Conservation (phyloP, 2,329 filamentous ascomycete species). For the Anisogramma anomala region DNA sequence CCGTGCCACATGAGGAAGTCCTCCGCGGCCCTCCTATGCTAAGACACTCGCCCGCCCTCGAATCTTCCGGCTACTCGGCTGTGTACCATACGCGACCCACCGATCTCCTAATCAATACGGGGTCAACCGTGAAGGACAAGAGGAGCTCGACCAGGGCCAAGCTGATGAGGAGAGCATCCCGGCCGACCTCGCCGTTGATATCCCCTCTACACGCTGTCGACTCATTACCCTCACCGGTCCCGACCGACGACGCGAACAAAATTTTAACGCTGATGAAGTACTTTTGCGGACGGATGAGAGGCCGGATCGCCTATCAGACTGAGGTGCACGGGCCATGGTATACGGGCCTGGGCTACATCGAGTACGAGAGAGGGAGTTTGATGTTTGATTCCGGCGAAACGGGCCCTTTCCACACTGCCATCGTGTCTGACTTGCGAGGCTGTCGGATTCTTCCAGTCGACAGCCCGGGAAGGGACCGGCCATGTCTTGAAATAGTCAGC, state of each 20-base stretch:
- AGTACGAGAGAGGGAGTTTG: constrained; percentile 62
- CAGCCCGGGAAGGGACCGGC: constrained; percentile 33
- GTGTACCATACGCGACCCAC: constrained; percentile 24
- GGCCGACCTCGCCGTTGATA: constrained; percentile 46
- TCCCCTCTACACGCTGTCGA: constrained; percentile 47
- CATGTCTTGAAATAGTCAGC: constrained; percentile 44
- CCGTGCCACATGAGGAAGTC: constrained; percentile 40
- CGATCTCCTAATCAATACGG: constrained; percentile 25
- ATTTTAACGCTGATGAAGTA: constrained; percentile 67
- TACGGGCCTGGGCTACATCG: constrained; percentile 63
- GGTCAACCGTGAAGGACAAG: constrained; percentile 33
- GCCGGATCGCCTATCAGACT: constrained; percentile 60
- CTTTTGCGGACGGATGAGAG: constrained; percentile 68
- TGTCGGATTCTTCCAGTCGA: constrained; percentile 55
- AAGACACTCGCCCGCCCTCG: constrained; percentile 29
- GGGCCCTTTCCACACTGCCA: constrained; percentile 50
- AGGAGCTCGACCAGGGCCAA: constrained; percentile 34
- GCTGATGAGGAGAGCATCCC: constrained; percentile 42
- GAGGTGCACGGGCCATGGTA: constrained; percentile 53
- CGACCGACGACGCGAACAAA: constrained; percentile 57
- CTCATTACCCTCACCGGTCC: constrained; percentile 46
- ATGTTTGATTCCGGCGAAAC: constrained; percentile 63
- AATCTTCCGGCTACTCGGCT: constrained; percentile 32
- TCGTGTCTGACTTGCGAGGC: constrained; percentile 64
- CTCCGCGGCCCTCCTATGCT: constrained; percentile 24